Conservation (phyloP, 768 basidiomycete genomes). For the Mycena vitilis region DNA sequence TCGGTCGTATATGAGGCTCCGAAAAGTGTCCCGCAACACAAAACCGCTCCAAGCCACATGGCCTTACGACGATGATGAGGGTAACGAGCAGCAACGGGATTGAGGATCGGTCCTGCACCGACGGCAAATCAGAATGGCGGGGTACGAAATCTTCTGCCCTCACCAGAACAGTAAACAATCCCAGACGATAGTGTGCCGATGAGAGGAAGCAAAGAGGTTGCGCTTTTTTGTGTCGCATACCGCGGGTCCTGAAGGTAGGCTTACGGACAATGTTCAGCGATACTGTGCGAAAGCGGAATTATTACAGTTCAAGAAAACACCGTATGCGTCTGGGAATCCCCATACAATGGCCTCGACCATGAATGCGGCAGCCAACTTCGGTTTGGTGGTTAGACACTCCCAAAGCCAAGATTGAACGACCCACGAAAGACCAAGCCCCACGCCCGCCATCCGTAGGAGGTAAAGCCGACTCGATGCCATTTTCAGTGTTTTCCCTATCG, state of each 20-base stretch:
- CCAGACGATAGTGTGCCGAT: slow-evolving; percentile 45
- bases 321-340: slow-evolving; percentile 45
- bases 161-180: slow-evolving; percentile 47
- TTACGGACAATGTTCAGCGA: not conserved
- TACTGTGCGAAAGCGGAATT: not conserved
- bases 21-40: slow-evolving; percentile 40
- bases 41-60: slow-evolving; percentile 40
- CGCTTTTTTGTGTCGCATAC: slow-evolving; percentile 38
- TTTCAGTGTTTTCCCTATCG: not conserved
- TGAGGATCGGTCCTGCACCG: slow-evolving; percentile 24
- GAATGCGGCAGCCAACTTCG: slow-evolving; percentile 42
- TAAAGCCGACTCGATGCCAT: slow-evolving; percentile 21
- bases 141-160: not conserved
- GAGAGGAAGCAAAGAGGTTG: slow-evolving; percentile 42
- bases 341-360: slow-evolving; percentile 44
- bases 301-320: slow-evolving; percentile 43
- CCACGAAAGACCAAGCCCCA: slow-evolving; percentile 44
- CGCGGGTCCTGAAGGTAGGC: slow-evolving; percentile 42
- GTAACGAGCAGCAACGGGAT: slow-evolving; percentile 40
- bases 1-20: slow-evolving; percentile 41
- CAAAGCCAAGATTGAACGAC: too few species aligned
- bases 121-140: not conserved
- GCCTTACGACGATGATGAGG: slow-evolving; percentile 36
- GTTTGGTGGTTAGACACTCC: not conserved
- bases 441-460: slow-evolving; percentile 40